Conservation (phyloP, 768 basidiomycete species). For the Panaeolus papilionaceus region DNA sequence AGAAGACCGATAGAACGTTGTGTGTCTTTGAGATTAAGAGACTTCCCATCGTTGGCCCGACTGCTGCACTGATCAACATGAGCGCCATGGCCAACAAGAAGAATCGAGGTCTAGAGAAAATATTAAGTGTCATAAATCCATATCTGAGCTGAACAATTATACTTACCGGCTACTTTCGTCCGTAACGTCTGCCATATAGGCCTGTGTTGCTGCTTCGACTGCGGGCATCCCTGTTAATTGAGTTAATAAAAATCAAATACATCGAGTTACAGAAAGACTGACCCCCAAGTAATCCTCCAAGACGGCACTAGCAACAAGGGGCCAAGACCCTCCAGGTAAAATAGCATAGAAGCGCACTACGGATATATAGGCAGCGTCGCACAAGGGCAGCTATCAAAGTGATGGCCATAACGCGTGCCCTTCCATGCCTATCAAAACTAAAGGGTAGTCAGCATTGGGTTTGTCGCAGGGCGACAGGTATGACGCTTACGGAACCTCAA, state of each 20-base stretch:
- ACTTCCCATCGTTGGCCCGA: constrained; percentile 81
- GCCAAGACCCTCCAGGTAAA: constrained; percentile 85
- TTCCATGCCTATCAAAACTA: constrained; percentile 82
- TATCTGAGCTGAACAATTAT: constrained; percentile 47
- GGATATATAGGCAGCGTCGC: constrained; percentile 69
- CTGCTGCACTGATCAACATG: constrained; percentile 70
- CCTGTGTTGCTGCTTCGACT: constrained; percentile 57
- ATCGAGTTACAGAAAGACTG: constrained; percentile 25
- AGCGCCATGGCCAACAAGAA: constrained; percentile 74
- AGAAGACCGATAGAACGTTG: constrained; percentile 71
- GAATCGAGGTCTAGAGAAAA: constrained; percentile 54
- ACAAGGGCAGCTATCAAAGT: constrained; percentile 65
- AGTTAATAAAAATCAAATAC: not conserved
- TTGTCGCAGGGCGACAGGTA: not conserved
- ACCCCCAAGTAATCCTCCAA: constrained; percentile 80
- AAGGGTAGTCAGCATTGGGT: not conserved
- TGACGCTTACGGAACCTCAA: constrained; percentile 78
- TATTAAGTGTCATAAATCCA: constrained; percentile 45
- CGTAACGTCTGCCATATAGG: constrained; percentile 75
- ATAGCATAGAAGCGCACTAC: constrained; percentile 61
- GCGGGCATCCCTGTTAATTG: constrained; percentile 52
- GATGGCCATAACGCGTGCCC: constrained; percentile 66
- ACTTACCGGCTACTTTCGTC: constrained; percentile 57
- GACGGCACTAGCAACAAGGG: constrained; percentile 67
- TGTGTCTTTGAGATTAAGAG: constrained; percentile 65